phyloP scores from a whole-genome alignment of 2,329 filamentous ascomycete genomes.

The Aspergillus ruber region DNA sequence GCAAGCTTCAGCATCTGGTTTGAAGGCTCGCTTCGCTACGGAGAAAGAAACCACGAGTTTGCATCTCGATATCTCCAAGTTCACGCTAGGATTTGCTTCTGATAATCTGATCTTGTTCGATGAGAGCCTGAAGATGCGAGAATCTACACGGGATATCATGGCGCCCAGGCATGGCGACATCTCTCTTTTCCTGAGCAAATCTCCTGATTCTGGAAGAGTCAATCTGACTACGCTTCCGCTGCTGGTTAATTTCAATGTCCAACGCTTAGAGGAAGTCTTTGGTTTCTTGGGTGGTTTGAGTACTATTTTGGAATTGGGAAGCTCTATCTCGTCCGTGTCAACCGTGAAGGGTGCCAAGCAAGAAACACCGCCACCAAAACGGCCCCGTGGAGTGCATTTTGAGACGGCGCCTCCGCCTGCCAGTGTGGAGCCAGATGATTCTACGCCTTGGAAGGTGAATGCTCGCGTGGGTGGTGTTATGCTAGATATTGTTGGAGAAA shows the following conservation, averaged over 20 bases:
- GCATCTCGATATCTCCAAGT: constrained; percentile 32
- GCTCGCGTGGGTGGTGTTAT: constrained; percentile 68
- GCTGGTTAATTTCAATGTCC: constrained; percentile 68
- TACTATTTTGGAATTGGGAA: constrained; percentile 81
- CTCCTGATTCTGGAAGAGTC: constrained; percentile 32
- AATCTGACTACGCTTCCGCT: constrained; percentile 72
- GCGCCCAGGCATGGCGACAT: constrained; percentile 34
- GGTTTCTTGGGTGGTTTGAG: constrained; percentile 86
- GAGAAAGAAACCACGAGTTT: constrained; percentile 18
- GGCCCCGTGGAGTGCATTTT: constrained; percentile 52
- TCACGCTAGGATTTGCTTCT: constrained; percentile 43
- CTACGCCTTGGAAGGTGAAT: constrained; percentile 58
- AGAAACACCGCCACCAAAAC: constrained; percentile 18
- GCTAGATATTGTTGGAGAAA: constrained; percentile 70
- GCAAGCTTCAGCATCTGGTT: constrained; percentile 20
- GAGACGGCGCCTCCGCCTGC: constrained; percentile 38
- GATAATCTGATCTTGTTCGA: constrained; percentile 49
- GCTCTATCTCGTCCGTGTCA: constrained; percentile 71
- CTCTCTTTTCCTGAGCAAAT: constrained; percentile 29
- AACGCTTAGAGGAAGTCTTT: constrained; percentile 76
- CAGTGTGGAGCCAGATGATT: constrained; percentile 7
- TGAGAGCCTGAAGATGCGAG: constrained; percentile 40
- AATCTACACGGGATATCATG: constrained; percentile 37
- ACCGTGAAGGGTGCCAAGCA: constrained; percentile 39
- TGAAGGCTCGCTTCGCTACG: constrained; percentile 19